These are phyloP conservation scores for Ceratopteris richardii DNA, from an alignment of 75 land plant species.

Conservation along the genomic window DNA sequence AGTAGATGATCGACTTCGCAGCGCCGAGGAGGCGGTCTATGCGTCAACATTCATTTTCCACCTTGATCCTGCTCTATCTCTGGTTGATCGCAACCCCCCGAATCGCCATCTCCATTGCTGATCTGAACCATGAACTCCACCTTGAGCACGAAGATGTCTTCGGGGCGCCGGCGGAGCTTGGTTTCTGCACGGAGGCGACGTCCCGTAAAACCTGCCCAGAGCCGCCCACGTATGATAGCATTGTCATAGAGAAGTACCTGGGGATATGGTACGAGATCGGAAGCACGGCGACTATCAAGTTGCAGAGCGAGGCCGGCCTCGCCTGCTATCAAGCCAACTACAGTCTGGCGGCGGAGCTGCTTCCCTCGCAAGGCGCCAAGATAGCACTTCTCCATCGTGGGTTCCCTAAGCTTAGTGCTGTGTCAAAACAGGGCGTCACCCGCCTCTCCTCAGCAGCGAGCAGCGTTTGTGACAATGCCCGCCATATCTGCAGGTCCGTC, in stretches of 20 bases:
- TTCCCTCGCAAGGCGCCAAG: background rate
- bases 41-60: too few relatives aligned
- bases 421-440: background rate
- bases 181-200: background rate
- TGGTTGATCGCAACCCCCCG: too few relatives aligned
- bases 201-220: constrained; percentile 1
- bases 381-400: constrained; percentile 3
- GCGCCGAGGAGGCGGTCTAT: too few relatives aligned
- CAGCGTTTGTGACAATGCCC: constrained; percentile 8
- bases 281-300: constrained; percentile 12
- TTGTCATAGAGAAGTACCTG: constrained; percentile 3
- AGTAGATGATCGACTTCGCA: too few relatives aligned
- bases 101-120: too few relatives aligned
- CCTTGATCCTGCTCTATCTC: too few relatives aligned
- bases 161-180: too few relatives aligned
- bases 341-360: background rate
- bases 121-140: too few relatives aligned
- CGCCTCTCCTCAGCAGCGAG: constrained; percentile 5
- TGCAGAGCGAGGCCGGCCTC: constrained; percentile 9
- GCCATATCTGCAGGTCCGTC: constrained; percentile 1
- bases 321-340: constrained; percentile 17
- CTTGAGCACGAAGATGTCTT: too few relatives aligned
- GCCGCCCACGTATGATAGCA: constrained; percentile 6
- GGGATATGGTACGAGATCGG: constrained; percentile 16
- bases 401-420: background rate